Percentiles rank a stretch among this genome's conserved stretches.
Conservation (phyloP, 148 eudicot genomes). For the Persicaria tinctoria region DNA sequence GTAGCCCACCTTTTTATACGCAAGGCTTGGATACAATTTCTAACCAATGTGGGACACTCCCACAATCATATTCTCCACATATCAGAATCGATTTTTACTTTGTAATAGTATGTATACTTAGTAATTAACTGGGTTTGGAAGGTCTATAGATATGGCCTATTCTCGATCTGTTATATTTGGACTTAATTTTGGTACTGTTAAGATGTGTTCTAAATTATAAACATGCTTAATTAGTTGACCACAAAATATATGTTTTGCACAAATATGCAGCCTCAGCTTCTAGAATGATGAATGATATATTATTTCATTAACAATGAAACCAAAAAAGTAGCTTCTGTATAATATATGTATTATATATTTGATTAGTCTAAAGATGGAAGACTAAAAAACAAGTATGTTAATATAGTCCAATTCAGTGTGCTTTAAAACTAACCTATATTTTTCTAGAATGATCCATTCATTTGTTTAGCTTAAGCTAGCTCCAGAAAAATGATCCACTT, state of each 20-base stretch:
- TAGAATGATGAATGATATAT: neutral
- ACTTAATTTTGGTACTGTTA: too few species aligned
- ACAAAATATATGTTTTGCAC: neutral
- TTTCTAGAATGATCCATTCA: neutral
- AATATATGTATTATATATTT: neutral
- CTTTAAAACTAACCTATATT: neutral
- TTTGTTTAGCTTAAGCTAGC: neutral
- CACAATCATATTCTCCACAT: too few species aligned
- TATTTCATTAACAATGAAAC: neutral
- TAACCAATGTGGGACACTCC: too few species aligned
- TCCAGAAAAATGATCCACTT: too few species aligned
- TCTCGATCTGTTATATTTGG: neutral
- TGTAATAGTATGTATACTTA: too few species aligned
- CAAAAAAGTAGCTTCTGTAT: neutral
- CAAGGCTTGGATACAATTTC: too few species aligned
- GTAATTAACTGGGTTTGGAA: too few species aligned
- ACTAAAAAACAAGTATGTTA: neutral
- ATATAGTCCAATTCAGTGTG: conserved; percentile 5
- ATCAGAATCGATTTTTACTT: too few species aligned
- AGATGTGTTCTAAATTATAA: neutral
- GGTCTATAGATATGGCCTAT: too few species aligned
- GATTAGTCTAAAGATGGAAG: conserved; percentile 10
- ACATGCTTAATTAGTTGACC: neutral
- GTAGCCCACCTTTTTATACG: too few species aligned
- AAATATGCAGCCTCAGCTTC: neutral